Conservation (phyloP, 306 rosid species). For the Prunus fruticosa region DNA sequence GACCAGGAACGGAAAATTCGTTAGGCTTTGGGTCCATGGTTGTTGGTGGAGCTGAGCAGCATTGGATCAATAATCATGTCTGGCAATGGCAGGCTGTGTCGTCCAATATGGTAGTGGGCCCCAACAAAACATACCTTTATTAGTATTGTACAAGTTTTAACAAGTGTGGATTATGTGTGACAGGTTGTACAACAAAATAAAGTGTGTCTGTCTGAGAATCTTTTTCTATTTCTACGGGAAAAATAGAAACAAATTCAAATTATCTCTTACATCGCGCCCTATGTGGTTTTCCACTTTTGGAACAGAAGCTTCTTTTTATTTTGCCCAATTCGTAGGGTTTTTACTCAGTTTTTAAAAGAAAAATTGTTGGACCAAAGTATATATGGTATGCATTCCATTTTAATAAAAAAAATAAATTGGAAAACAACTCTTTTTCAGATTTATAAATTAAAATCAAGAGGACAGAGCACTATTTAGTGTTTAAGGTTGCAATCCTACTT, state of each 20-base stretch:
- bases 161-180: conserved; percentile 36
- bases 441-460: not conserved
- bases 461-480: not conserved
- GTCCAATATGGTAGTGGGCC: conserved; percentile 17
- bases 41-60: conserved; percentile 16
- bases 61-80: conserved; percentile 12
- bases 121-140: conserved; percentile 15
- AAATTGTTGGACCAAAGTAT: not conserved
- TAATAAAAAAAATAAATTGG: conserved; percentile 3
- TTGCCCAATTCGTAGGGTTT: not conserved
- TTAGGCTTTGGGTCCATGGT: not conserved
- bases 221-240: conserved; percentile 14
- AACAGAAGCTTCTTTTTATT: conserved; percentile 28
- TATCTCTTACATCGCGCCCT: conserved; percentile 2
- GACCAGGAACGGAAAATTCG: not conserved
- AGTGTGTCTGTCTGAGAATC: conserved; percentile 54
- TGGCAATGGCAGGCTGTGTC: conserved; percentile 5
- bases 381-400: not conserved
- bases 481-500: not conserved
- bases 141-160: not conserved
- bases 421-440: not conserved
- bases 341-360: not conserved
- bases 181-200: conserved; percentile 46
- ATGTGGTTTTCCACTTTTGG: conserved; percentile 9
- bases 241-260: conserved; percentile 16